Evolutionary conservation across 768 basidiomycete genomes (phyloP).

Genomic region (Macrolepiota albuminosa): DNA sequence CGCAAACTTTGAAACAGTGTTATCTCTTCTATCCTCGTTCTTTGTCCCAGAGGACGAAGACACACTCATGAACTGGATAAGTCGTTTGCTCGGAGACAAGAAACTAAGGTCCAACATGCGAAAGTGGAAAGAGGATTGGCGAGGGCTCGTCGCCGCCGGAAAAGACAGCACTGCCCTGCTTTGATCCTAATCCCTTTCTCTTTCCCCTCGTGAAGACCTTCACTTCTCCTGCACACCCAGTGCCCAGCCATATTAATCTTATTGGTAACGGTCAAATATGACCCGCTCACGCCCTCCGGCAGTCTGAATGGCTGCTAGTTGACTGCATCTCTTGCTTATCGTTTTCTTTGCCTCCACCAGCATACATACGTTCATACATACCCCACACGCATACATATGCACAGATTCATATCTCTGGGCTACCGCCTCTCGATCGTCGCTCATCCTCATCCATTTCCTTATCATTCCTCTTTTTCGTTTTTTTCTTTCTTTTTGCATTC

Average conservation of each 20-base stretch:
- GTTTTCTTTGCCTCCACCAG: neutral
- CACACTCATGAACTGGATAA: conserved; percentile 76
- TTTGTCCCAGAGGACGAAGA: conserved; percentile 94
- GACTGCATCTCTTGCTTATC: neutral
- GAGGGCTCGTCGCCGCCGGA: conserved; percentile 57
- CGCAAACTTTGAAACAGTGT: conserved; percentile 88
- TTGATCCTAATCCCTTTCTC: conserved; percentile 3
- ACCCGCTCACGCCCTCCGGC: neutral
- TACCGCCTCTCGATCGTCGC: neutral
- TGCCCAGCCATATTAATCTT: conserved; percentile 1
- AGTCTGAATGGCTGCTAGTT: too few relatives aligned
- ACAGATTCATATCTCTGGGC: neutral
- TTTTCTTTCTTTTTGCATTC: neutral
- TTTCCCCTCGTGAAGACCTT: neutral
- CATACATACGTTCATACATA: neutral
- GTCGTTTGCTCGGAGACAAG: conserved; percentile 49
- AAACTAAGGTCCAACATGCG: conserved; percentile 68
- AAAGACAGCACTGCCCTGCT: conserved; percentile 53
- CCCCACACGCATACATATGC: neutral
- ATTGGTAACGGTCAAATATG: conserved; percentile 4
- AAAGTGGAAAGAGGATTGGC: conserved; percentile 82
- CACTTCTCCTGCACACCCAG: neutral
- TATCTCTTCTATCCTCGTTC: conserved; percentile 89
- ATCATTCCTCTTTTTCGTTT: neutral
- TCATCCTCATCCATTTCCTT: neutral